phyloP scores from a whole-genome alignment of 73 alveolate species.

The Blepharisma stoltei region DNA sequence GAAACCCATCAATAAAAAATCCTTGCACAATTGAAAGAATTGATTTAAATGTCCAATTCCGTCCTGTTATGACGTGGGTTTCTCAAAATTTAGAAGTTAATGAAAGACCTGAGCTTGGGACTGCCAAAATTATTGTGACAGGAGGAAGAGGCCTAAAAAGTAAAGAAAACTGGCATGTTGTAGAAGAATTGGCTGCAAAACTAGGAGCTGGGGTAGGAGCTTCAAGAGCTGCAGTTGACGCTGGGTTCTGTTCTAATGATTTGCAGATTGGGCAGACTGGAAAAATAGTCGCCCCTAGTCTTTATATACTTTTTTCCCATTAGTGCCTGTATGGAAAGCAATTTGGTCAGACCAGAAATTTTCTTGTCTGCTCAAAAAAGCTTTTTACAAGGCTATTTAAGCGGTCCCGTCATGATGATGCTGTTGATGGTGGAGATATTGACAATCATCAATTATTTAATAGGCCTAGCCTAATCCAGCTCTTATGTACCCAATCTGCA shows the following conservation, averaged over 20 bases:
- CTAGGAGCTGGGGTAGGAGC: constrained; percentile 92
- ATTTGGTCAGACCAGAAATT: too few relatives aligned
- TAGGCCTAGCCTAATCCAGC: too few relatives aligned
- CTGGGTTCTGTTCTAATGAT: constrained; percentile 90
- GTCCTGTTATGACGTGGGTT: constrained; percentile 37
- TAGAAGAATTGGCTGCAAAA: constrained; percentile 62
- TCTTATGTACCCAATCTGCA: too few relatives aligned
- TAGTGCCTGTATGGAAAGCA: too few relatives aligned
- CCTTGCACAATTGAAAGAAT: constrained; percentile 45
- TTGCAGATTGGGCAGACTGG: constrained; percentile 94
- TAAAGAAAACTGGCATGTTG: constrained; percentile 67
- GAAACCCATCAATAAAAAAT: constrained; percentile 35
- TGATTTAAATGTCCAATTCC: constrained; percentile 31
- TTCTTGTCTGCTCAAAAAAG: too few relatives aligned
- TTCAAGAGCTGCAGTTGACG: constrained; percentile 96
- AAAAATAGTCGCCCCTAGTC: constrained; percentile 93
- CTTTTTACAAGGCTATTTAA: too few relatives aligned
- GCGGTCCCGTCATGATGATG: too few relatives aligned
- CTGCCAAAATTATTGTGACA: constrained; percentile 77
- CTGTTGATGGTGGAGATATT: too few relatives aligned
- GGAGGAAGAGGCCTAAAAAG: constrained; percentile 87
- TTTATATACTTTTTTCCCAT: too few relatives aligned
- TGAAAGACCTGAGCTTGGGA: constrained; percentile 71
- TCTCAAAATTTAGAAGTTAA: constrained; percentile 48
- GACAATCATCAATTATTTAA: too few relatives aligned